Evolutionary conservation across 306 rosid genomes (phyloP).

Genomic region (Begonia loranthoides): DNA sequence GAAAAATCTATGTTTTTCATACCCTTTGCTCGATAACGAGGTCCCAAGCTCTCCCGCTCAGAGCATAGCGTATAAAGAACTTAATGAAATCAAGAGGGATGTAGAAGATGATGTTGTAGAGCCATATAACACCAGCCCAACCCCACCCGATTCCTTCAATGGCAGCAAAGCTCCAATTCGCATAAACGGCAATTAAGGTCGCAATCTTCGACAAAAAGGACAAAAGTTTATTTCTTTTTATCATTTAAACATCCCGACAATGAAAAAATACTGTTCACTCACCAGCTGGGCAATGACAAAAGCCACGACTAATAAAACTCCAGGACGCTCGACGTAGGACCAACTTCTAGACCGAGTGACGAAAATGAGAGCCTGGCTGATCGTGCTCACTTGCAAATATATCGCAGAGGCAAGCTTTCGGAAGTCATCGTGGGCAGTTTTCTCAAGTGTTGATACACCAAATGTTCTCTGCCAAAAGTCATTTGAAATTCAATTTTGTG

Average conservation of each 20-base stretch:
- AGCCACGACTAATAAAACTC: constrained; percentile 55
- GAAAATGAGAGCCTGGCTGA: constrained; percentile 96
- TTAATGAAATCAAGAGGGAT: constrained; percentile 82
- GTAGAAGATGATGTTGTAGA: constrained; percentile 73
- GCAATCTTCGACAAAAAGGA: constrained; percentile 45
- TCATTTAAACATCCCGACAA: neutral
- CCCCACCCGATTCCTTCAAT: constrained; percentile 99
- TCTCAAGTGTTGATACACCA: constrained; percentile 78
- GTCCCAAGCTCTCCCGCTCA: constrained; percentile 98
- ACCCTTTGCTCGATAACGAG: constrained; percentile 98
- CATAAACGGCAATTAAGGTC: constrained; percentile 86
- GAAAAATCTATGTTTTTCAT: constrained; percentile 1
- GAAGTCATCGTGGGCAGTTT: constrained; percentile 68
- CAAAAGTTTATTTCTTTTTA: constrained; percentile 6
- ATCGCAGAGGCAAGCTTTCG: constrained; percentile 91
- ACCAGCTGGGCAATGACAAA: constrained; percentile 88
- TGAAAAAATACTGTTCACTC: constrained; percentile 12
- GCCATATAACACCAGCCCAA: constrained; percentile 99
- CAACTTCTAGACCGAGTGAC: constrained; percentile 94
- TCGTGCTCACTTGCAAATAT: constrained; percentile 95
- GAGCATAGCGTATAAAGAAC: constrained; percentile 73
- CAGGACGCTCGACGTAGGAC: constrained; percentile 94
- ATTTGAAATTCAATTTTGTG: neutral
- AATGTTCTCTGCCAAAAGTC: constrained; percentile 45
- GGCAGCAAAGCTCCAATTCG: constrained; percentile 89